Conservation (phyloP, 202 grass and related monocot species). For the Schoenoplectus triqueter region DNA sequence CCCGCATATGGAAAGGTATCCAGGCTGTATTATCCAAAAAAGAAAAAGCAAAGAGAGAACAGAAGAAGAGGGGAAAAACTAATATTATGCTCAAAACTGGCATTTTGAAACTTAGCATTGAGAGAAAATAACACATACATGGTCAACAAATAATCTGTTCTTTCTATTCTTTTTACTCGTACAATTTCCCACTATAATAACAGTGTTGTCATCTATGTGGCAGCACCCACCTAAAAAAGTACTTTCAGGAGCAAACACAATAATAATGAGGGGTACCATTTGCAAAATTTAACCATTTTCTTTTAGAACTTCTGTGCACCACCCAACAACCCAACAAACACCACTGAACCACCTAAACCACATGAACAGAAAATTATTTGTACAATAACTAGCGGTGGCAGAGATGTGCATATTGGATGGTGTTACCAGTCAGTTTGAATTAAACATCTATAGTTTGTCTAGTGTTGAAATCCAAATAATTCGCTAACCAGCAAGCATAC, state of each 20-base stretch:
- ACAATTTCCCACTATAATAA: not conserved
- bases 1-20: constrained; percentile 99
- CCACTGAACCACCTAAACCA: not conserved
- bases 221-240: too few species aligned
- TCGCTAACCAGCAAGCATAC: not conserved
- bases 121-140: not conserved
- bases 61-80: constrained; percentile 1
- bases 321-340: not conserved
- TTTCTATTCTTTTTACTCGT: not conserved
- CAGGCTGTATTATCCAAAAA: constrained; percentile 53
- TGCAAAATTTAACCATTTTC: constrained; percentile 2
- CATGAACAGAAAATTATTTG: not conserved
- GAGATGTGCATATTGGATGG: too few species aligned
- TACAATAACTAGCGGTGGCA: too few species aligned
- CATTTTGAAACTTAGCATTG: not conserved
- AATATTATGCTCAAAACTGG: not conserved
- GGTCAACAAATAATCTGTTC: not conserved
- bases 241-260: not conserved
- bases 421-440: not conserved
- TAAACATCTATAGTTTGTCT: not conserved
- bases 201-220: not conserved
- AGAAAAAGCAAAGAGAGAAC: not conserved
- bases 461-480: not conserved
- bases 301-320: not conserved
- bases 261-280: not conserved